Conservation (phyloP, 345 rosid genomes). For the Hibiscus trionum region DNA sequence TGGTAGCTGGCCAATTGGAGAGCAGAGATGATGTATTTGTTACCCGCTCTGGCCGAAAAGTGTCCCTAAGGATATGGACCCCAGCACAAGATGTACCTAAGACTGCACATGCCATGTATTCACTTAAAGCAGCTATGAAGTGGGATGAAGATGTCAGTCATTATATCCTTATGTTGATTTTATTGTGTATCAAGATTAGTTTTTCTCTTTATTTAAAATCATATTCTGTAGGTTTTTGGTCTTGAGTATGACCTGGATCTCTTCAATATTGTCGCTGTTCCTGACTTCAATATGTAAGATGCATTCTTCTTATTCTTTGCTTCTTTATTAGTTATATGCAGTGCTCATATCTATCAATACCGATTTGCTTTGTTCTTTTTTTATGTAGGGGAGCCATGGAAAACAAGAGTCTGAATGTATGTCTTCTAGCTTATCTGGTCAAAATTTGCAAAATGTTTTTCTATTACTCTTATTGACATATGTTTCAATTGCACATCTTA, state of each 20-base stretch:
- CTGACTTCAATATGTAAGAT: conserved; percentile 94
- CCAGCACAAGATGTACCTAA: conserved; percentile 85
- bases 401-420: conserved; percentile 96
- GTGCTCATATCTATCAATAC: neutral
- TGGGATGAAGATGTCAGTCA: conserved; percentile 96
- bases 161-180: neutral
- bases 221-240: conserved; percentile 72
- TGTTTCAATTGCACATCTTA: conserved; percentile 29
- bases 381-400: conserved; percentile 97
- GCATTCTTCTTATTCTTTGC: neutral
- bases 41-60: conserved; percentile 81
- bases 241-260: conserved; percentile 98
- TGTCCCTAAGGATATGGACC: conserved; percentile 86
- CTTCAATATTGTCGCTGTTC: conserved; percentile 97
- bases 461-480: conserved; percentile 8
- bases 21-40: conserved; percentile 86
- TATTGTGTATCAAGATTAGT: neutral
- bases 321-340: neutral
- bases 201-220: conserved; percentile 10
- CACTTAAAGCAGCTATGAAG: conserved; percentile 96
- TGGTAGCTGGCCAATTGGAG: conserved; percentile 85
- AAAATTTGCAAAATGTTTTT: neutral
- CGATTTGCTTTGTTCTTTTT: neutral
- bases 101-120: conserved; percentile 98
- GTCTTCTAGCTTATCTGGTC: conserved; percentile 10